Evolutionary conservation across 2,329 filamentous ascomycete species (phyloP).

Genomic region (Claviceps humidiphila): DNA sequence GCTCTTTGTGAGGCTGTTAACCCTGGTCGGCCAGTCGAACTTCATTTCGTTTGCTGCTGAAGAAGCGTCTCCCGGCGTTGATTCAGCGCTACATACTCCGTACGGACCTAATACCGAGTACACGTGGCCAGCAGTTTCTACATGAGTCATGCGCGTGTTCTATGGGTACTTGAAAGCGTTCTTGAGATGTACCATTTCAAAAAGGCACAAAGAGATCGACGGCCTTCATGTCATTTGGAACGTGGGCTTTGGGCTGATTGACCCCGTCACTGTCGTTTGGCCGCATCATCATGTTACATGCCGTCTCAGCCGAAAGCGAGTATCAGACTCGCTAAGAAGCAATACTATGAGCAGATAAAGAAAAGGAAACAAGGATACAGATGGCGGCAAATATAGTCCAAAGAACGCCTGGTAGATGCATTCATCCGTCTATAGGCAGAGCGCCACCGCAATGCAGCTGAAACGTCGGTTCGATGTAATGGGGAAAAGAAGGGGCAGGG

Average conservation of each 20-base stretch:
- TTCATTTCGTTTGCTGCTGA: too few species aligned
- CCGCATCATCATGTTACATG: neutral
- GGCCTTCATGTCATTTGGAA: neutral
- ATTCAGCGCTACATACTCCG: too few species aligned
- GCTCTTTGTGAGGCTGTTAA: too few species aligned
- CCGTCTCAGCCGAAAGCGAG: neutral
- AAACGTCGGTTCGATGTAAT: neutral
- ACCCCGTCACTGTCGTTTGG: neutral
- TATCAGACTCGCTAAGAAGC: neutral
- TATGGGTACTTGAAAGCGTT: too few species aligned
- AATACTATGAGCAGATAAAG: neutral
- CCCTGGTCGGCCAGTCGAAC: too few species aligned
- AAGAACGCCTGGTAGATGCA: constrained; percentile 1
- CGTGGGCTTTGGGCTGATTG: neutral
- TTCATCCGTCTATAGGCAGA: neutral
- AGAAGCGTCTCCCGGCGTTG: too few species aligned
- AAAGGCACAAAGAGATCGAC: too few species aligned
- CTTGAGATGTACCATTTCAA: too few species aligned
- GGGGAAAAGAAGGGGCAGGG: neutral
- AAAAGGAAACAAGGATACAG: neutral
- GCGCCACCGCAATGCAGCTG: constrained; percentile 5
- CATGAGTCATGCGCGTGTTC: too few species aligned
- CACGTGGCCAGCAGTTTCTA: too few species aligned
- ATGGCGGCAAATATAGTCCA: neutral
- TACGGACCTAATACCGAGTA: too few species aligned